Evolutionary conservation across 2,329 filamentous ascomycete species (phyloP).

Genomic region (Aureobasidium sp.): DNA sequence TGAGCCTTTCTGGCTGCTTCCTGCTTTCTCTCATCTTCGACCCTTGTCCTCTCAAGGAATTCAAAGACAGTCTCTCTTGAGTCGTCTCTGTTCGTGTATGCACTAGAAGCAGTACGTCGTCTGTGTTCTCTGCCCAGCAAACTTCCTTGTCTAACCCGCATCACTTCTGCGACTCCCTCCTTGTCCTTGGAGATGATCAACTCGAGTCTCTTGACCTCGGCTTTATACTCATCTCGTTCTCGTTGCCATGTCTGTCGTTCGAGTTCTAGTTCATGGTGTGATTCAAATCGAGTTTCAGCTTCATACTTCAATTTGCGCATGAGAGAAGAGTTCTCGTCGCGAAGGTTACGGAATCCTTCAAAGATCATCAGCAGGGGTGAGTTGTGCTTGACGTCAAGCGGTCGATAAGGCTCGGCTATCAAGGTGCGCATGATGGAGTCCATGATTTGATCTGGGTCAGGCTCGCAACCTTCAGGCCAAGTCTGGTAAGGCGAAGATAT

Average conservation of each 20-base stretch:
- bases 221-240: slow-evolving; percentile 31
- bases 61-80: slow-evolving; percentile 28
- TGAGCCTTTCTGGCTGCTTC: slow-evolving; percentile 23
- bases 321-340: slow-evolving; percentile 29
- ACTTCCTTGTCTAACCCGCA: slow-evolving; percentile 36
- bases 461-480: background rate
- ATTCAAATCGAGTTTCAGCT: slow-evolving; percentile 18
- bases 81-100: slow-evolving; percentile 16
- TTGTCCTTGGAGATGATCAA: slow-evolving; percentile 36
- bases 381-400: slow-evolving; percentile 28
- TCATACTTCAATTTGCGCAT: slow-evolving; percentile 26
- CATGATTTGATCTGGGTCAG: slow-evolving; percentile 20
- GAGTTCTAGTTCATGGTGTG: slow-evolving; percentile 22
- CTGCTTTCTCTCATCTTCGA: slow-evolving; percentile 23
- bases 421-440: slow-evolving; percentile 27
- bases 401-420: slow-evolving; percentile 24
- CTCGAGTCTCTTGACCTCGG: slow-evolving; percentile 39
- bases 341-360: slow-evolving; percentile 33
- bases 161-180: slow-evolving; percentile 37
- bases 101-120: slow-evolving; percentile 15
- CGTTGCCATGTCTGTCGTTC: slow-evolving; percentile 29
- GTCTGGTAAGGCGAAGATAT: background rate
- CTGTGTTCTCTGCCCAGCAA: slow-evolving; percentile 24
- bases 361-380: slow-evolving; percentile 36
- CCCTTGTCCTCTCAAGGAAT: slow-evolving; percentile 25